phyloP scores from a whole-genome alignment of 148 eudicot species.

The Selenicereus undatus region DNA sequence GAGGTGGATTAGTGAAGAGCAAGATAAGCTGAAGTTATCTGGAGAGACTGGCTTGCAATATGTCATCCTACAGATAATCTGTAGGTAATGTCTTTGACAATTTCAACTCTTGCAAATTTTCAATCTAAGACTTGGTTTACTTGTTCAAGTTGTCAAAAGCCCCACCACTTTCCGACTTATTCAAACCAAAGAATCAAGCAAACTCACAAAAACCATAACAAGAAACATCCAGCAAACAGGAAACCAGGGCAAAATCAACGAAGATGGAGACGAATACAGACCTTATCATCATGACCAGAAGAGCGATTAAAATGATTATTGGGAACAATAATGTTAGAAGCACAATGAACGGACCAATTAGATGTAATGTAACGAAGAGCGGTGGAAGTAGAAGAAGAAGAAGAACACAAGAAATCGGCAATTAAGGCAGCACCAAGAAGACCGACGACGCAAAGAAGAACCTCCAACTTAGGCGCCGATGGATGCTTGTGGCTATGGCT shows the following conservation, averaged over 20 bases:
- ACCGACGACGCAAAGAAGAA: slow-evolving; percentile 27
- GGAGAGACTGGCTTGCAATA: too few relatives aligned
- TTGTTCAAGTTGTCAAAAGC: too few relatives aligned
- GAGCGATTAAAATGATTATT: slow-evolving; percentile 4
- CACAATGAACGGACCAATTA: slow-evolving; percentile 28
- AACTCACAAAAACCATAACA: not conserved
- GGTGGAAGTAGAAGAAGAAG: slow-evolving; percentile 53
- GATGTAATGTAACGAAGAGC: slow-evolving; percentile 31
- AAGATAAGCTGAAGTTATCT: too few relatives aligned
- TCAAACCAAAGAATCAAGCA: not conserved
- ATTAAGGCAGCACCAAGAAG: slow-evolving; percentile 53
- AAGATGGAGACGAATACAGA: not conserved
- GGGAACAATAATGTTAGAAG: slow-evolving; percentile 26
- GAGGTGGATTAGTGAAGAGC: too few relatives aligned
- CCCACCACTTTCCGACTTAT: not conserved
- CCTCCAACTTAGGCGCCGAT: slow-evolving; percentile 22
- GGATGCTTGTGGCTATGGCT: not conserved
- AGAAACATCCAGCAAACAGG: not conserved
- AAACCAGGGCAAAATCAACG: slow-evolving; percentile 12
- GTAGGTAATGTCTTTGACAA: too few relatives aligned
- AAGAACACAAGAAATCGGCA: slow-evolving; percentile 73
- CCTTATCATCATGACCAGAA: slow-evolving; percentile 16
- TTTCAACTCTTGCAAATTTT: too few relatives aligned
- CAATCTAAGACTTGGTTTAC: too few relatives aligned
- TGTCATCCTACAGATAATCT: too few relatives aligned